These are phyloP conservation scores for Turritis glabra DNA, from an alignment of 345 rosid genomes.

Conservation along the genomic window DNA sequence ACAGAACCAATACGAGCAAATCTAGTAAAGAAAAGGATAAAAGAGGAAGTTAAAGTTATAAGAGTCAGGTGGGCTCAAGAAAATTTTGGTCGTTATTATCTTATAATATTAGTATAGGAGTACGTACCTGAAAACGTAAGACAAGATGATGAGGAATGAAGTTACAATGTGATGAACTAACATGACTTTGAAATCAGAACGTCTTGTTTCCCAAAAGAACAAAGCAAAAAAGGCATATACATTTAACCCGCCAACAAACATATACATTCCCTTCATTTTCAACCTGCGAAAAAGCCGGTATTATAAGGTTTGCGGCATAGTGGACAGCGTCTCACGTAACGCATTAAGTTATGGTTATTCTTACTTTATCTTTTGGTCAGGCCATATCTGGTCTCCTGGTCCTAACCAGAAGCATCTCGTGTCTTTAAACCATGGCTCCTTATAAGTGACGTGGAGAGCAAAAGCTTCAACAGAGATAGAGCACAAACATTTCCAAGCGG, in stretches of 20 bases:
- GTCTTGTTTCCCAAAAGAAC: conserved; percentile 84
- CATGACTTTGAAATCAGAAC: conserved; percentile 63
- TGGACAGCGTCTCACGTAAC: neutral
- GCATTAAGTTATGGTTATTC: neutral
- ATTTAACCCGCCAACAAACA: conserved; percentile 68
- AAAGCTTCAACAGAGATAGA: conserved; percentile 64
- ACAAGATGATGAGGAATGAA: conserved; percentile 51
- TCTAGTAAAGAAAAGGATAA: conserved; percentile 39
- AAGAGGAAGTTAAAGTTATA: neutral
- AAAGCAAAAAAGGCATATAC: conserved; percentile 68
- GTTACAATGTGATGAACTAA: conserved; percentile 71
- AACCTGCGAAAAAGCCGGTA: conserved; percentile 39
- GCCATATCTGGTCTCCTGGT: conserved; percentile 80
- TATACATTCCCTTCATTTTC: conserved; percentile 68
- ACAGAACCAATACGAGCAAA: conserved; percentile 71
- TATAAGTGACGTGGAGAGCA: conserved; percentile 54
- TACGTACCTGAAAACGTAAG: conserved; percentile 75
- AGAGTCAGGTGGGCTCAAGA: neutral
- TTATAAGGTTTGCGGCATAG: neutral
- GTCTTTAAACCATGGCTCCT: conserved; percentile 82
- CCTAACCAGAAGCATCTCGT: conserved; percentile 79
- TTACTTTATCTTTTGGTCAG: conserved; percentile 80
- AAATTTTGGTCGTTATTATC: neutral
- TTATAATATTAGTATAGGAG: neutral
- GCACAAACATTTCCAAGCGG: conserved; percentile 88